phyloP scores from a whole-genome alignment of 768 basidiomycete species.

The Lentinula raphanica region DNA sequence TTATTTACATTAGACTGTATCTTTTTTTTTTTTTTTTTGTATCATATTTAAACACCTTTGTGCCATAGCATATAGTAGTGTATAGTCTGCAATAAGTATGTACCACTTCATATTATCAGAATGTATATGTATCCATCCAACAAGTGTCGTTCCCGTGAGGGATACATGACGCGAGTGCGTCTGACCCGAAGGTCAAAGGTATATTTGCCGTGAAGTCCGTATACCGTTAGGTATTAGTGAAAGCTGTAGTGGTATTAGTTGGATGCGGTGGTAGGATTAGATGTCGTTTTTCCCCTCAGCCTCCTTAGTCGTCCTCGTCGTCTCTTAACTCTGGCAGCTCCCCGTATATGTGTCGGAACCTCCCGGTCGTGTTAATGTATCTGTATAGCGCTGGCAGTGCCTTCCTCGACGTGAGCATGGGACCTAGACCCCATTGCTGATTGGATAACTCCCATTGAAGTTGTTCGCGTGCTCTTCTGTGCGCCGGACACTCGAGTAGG shows the following conservation, averaged over 20 bases:
- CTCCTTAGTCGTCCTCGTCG: too few species aligned
- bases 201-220: background rate
- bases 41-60: conserved; percentile 6
- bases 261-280: background rate
- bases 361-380: too few species aligned
- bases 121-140: background rate
- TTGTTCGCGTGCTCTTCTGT: too few species aligned
- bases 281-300: background rate
- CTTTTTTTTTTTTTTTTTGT: conserved; percentile 8
- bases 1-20: too few species aligned
- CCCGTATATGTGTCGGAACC: too few species aligned
- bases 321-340: too few species aligned
- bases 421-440: too few species aligned
- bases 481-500: too few species aligned
- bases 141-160: background rate
- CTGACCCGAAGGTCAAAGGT: background rate
- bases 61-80: background rate
- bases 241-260: background rate
- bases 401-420: too few species aligned
- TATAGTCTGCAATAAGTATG: background rate
- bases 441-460: too few species aligned
- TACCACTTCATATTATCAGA: background rate
- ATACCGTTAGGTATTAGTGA: background rate
- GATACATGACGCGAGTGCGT: conserved; percentile 16
- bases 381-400: too few species aligned